These are phyloP conservation scores for Neofusicoccum umdonicola DNA, from an alignment of 2,329 filamentous ascomycete species.

Conservation along the genomic window DNA sequence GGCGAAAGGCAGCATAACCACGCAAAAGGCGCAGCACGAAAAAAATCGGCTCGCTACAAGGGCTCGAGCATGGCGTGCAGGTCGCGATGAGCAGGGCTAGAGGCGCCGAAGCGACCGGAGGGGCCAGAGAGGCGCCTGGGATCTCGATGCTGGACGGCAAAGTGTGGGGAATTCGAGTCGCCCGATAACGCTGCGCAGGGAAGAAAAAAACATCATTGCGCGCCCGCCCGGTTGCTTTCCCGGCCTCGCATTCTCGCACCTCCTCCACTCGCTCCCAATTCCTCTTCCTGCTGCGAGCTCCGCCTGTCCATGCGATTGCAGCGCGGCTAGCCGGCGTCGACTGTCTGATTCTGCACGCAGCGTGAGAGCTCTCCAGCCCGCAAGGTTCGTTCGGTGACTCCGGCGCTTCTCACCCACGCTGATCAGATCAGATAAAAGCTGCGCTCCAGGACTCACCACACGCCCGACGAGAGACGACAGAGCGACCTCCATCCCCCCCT, in stretches of 20 bases:
- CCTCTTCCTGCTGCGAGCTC: not conserved
- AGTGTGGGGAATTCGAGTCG: conserved; percentile 3
- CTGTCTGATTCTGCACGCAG: conserved; percentile 1
- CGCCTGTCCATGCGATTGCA: conserved; percentile 11
- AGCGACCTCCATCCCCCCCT: not conserved
- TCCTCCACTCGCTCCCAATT: not conserved
- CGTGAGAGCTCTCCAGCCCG: not conserved
- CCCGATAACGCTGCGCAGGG: not conserved
- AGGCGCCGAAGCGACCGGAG: not conserved
- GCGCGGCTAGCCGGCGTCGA: conserved; percentile 12
- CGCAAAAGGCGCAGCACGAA: not conserved
- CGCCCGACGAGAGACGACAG: not conserved
- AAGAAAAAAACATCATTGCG: not conserved
- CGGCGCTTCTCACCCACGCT: conserved; percentile 1
- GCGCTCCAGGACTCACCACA: conserved; percentile 10
- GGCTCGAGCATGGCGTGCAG: conserved; percentile 1
- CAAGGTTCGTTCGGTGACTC: conserved; percentile 4
- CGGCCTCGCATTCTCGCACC: not conserved
- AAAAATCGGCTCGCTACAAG: not conserved
- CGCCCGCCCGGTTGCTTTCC: not conserved
- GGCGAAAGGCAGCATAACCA: not conserved
- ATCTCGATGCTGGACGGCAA: not conserved
- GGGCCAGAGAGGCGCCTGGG: not conserved
- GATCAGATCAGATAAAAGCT: conserved; percentile 18
- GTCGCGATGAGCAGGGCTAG: not conserved